Base-by-base conservation (phyloP, 108 stramenopile species). In the Nitzschia sp. region DNA sequence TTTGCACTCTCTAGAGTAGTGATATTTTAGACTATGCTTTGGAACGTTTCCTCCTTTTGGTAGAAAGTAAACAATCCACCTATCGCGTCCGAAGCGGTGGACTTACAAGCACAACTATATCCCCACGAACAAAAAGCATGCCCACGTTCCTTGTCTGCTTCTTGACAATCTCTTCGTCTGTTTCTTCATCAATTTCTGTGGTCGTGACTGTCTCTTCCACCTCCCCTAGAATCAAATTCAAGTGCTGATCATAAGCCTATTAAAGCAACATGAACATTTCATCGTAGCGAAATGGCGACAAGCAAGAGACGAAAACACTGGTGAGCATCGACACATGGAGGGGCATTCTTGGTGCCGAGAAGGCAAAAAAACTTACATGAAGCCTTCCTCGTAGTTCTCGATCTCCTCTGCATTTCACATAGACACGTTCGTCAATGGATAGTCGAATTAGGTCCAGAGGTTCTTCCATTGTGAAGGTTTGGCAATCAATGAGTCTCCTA, bases 111-210 rank as follows among this genome's bases (percentile, higher is more conserved):
- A 96, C 91, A 12, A 96, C 92, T 42, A 98, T 95, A 81, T 99
- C 99, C 22, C 99, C 99, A 37, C 99, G 80, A 8, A 99, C 98
- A 82, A 99, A 99, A 9, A 99, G 89, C 98, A 99, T 98, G 19
- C 98, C 97, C 50, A 99, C 89, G 60, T 82, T 88, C 71, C 99
- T 86, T 29, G 88, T 91, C 46, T 82, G 84, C 72, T 96, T 97
- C 73, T 84, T 86, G 7, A 96, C 89, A 70, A 99, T 91, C 72
- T 97, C 96, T 80, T 99, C 98, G 14, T 95, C 95, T 10, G 98
- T 99, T 78, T 97, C 97, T 65, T 89, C 89, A 68, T 99, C 99
- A 44, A 95, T 80, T 77, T 98, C 97, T 25, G 81, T 83, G 7
- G 79, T 82, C 22, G 93, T 95, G 1, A 98, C 92, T 2, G 97